Percentiles rank a stretch among this genome's conserved stretches.
Evolutionary conservation across 208 protist genomes (phyloP).

Genomic region (Acanthamoeba lenticulata): DNA sequence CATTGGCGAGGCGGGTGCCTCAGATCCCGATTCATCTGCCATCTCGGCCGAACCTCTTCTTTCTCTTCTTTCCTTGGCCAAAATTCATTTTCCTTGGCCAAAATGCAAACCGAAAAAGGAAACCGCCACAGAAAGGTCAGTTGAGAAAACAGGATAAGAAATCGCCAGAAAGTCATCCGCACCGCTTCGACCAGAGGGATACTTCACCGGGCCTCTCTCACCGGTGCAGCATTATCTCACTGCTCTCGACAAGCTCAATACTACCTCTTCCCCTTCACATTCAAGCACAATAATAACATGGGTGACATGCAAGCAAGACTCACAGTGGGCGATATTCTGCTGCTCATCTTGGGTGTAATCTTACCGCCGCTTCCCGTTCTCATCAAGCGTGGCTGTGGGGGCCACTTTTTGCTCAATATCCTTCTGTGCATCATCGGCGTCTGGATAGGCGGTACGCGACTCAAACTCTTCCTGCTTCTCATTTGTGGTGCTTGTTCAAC

Average conservation of each 20-base stretch:
- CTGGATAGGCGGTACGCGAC: slow-evolving; percentile 16
- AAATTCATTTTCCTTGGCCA: neutral
- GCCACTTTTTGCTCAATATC: neutral
- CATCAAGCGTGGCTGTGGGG: slow-evolving; percentile 34
- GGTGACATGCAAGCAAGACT: neutral
- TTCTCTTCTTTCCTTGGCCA: neutral
- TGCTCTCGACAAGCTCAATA: neutral
- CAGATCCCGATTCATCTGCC: neutral
- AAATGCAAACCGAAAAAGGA: neutral
- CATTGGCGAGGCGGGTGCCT: neutral
- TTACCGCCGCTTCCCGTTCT: slow-evolving; percentile 22
- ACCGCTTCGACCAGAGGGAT: too few relatives aligned
- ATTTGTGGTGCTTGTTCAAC: too few relatives aligned
- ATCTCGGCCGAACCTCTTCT: neutral
- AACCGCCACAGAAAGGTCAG: too few relatives aligned
- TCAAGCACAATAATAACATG: neutral
- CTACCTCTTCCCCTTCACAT: too few relatives aligned
- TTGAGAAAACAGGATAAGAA: too few relatives aligned
- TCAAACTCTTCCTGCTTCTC: neutral
- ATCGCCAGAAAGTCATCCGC: too few relatives aligned
- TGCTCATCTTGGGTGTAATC: slow-evolving; percentile 37
- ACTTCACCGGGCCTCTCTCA: too few relatives aligned
- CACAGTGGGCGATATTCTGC: slow-evolving; percentile 35
- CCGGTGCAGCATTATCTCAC: neutral
- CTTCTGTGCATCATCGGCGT: slow-evolving; percentile 23